Percentiles rank a stretch among this genome's conserved stretches.
phyloP scores from a whole-genome alignment of 805 yeast species.

The Yamadazyma olivae region DNA sequence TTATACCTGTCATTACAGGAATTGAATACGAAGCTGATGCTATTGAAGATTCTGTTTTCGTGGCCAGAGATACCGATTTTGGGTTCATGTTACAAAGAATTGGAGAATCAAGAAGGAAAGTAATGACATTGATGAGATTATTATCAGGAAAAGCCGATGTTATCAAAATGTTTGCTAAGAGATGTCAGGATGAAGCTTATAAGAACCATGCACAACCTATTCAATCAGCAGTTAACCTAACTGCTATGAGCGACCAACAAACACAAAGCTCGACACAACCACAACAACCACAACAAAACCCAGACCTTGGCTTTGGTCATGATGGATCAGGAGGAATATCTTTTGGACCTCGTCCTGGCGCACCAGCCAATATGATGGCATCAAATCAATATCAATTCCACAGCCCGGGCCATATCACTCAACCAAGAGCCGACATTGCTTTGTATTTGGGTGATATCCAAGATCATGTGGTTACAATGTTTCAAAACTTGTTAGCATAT shows the following conservation, averaged over 20 bases:
- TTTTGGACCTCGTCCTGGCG: constrained; percentile 36
- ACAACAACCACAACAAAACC: constrained; percentile 7
- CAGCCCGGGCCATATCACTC: constrained; percentile 21
- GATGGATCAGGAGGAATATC: constrained; percentile 24
- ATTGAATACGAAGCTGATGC: constrained; percentile 80
- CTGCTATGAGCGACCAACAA: constrained; percentile 6
- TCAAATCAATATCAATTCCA: constrained; percentile 16
- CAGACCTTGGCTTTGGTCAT: constrained; percentile 13
- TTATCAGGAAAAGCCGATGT: constrained; percentile 95
- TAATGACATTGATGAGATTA: constrained; percentile 88
- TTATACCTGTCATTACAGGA: constrained; percentile 76
- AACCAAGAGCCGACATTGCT: constrained; percentile 89
- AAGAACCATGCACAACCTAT: constrained; percentile 17
- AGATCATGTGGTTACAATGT: constrained; percentile 96
- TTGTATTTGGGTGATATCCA: constrained; percentile 92
- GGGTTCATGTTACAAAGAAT: constrained; percentile 74
- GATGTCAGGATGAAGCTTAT: constrained; percentile 71
- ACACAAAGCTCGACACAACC: neutral
- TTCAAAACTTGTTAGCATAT: constrained; percentile 81
- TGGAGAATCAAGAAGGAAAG: constrained; percentile 86
- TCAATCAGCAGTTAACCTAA: constrained; percentile 15
- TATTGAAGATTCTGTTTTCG: constrained; percentile 81
- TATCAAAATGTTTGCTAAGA: constrained; percentile 90
- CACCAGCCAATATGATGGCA: constrained; percentile 20
- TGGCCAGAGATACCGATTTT: constrained; percentile 71